Evolutionary conservation across 305 asterid genomes (phyloP).

Genomic region (Solanum chacoense): DNA sequence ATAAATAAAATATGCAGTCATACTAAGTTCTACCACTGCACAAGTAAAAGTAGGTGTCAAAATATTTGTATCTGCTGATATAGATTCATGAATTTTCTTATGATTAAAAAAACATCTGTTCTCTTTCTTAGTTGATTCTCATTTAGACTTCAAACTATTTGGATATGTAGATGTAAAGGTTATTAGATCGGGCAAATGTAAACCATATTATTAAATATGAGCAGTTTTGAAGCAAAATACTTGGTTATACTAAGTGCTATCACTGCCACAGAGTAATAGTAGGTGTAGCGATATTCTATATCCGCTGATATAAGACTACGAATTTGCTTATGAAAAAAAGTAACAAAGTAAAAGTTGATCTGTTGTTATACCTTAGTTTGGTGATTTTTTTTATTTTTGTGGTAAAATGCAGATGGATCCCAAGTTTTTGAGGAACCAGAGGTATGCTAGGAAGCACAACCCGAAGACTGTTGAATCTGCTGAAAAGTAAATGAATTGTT

Average conservation of each 20-base stretch:
- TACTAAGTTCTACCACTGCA: neutral
- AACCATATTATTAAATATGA: neutral
- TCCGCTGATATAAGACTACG: neutral
- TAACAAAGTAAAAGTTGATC: neutral
- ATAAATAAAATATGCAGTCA: neutral
- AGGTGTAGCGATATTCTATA: neutral
- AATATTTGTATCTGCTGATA: neutral
- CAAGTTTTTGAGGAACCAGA: constrained; percentile 89
- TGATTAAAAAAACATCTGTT: neutral
- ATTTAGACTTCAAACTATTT: neutral
- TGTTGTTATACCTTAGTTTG: neutral
- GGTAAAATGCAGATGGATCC: constrained; percentile 58
- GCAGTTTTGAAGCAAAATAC: neutral
- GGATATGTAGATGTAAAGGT: neutral
- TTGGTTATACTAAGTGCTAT: neutral
- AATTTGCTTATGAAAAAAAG: neutral
- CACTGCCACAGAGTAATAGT: neutral
- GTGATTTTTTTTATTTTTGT: neutral
- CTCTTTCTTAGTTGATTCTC: neutral
- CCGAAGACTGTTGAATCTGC: constrained; percentile 30
- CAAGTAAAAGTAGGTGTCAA: neutral
- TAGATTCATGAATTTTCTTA: neutral
- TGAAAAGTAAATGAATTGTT: constrained; percentile 37
- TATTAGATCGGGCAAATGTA: neutral
- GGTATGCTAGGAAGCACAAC: constrained; percentile 86